Percentiles rank a stretch among this genome's conserved stretches.
phyloP scores from a whole-genome alignment of 768 basidiomycete species.

The Gyrodon lividus region DNA sequence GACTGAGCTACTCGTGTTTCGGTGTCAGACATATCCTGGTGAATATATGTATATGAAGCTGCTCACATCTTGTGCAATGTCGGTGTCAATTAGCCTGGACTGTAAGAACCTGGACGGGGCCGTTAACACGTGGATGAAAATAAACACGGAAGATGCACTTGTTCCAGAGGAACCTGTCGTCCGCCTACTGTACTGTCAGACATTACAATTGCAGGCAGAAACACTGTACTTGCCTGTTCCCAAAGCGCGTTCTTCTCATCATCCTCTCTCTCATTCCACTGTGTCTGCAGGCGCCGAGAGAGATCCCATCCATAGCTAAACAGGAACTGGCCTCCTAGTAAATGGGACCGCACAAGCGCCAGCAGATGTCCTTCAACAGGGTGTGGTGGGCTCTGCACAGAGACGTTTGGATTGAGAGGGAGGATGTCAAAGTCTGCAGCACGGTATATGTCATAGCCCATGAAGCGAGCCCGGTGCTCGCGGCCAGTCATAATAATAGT shows the following conservation, averaged over 20 bases:
- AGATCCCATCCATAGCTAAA: slow-evolving; percentile 92
- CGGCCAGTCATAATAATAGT: slow-evolving; percentile 85
- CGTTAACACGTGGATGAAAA: slow-evolving; percentile 5
- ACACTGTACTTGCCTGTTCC: slow-evolving; percentile 60
- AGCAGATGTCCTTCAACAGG: slow-evolving; percentile 87
- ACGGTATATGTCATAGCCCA: slow-evolving; percentile 84
- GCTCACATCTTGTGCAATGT: slow-evolving; percentile 66
- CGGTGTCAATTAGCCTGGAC: slow-evolving; percentile 55
- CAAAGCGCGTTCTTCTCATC: slow-evolving; percentile 61
- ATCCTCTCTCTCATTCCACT: slow-evolving; percentile 57
- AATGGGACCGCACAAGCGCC: slow-evolving; percentile 81
- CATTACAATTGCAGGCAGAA: background rate
- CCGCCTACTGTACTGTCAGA: slow-evolving; percentile 55
- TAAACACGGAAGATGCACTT: slow-evolving; percentile 36
- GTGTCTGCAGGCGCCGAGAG: slow-evolving; percentile 82
- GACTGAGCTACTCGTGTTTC: slow-evolving; percentile 57
- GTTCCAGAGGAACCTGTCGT: slow-evolving; percentile 99
- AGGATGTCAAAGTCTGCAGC: slow-evolving; percentile 91
- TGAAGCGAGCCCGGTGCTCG: slow-evolving; percentile 71
- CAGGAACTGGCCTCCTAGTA: slow-evolving; percentile 76
- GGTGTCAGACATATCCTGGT: slow-evolving; percentile 7
- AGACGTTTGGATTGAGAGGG: slow-evolving; percentile 73
- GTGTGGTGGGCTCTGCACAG: slow-evolving; percentile 68
- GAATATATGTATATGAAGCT: background rate
- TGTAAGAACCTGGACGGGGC: slow-evolving; percentile 47